phyloP scores from a whole-genome alignment of 257 asterid species.

The Apocynum venetum region DNA sequence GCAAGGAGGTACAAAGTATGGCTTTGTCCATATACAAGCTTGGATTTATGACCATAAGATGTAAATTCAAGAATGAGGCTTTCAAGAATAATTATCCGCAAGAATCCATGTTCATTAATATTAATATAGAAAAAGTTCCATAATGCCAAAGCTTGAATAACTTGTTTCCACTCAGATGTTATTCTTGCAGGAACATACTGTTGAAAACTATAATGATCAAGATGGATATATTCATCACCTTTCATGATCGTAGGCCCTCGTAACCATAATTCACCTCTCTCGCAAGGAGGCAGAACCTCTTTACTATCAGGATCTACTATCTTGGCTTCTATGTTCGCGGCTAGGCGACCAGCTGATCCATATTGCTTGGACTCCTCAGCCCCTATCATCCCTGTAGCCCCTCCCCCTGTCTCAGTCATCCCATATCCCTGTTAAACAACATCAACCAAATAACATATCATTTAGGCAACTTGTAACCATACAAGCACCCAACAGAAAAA shows the following conservation, averaged over 20 bases:
- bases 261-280: slow-evolving; percentile 79
- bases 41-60: neutral
- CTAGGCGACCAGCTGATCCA: slow-evolving; percentile 82
- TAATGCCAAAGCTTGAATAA: neutral
- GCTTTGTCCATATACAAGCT: neutral
- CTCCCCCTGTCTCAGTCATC: slow-evolving; percentile 80
- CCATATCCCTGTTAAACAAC: slow-evolving; percentile 67
- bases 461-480: neutral
- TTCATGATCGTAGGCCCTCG: slow-evolving; percentile 76
- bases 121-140: neutral
- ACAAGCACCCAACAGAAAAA: neutral
- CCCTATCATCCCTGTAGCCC: slow-evolving; percentile 47
- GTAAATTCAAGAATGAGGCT: neutral
- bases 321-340: slow-evolving; percentile 65
- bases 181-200: neutral
- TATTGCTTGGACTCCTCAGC: slow-evolving; percentile 48
- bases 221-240: slow-evolving; percentile 37
- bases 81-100: neutral
- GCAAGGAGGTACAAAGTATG: neutral
- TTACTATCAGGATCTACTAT: slow-evolving; percentile 75
- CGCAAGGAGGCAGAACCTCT: slow-evolving; percentile 61
- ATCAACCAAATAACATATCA: neutral
- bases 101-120: neutral
- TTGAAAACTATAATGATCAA: no score
- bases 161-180: neutral